Conservation (phyloP, 1,284 basidiomycete species). For the Puccinia hordei region DNA sequence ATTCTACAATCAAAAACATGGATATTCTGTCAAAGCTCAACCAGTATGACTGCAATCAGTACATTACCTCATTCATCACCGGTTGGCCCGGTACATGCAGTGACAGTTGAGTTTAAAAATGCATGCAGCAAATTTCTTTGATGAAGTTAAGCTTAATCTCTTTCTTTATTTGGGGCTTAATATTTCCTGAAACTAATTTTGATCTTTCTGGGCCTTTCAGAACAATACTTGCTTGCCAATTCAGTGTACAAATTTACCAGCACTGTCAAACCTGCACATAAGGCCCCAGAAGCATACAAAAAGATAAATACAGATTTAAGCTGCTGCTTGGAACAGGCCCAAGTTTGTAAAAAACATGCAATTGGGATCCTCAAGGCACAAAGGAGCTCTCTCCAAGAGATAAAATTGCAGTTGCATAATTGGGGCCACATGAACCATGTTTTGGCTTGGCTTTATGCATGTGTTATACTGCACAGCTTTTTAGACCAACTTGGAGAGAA, state of each 20-base stretch:
- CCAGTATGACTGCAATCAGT: no score
- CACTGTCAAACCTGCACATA: slow-evolving; percentile 16
- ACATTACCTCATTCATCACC: no score
- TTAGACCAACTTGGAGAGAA: neutral
- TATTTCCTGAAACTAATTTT: no score
- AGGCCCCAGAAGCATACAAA: neutral
- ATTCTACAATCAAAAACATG: no score
- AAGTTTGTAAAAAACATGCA: neutral
- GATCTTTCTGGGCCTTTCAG: neutral
- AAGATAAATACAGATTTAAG: slow-evolving; percentile 1
- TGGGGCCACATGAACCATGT: neutral
- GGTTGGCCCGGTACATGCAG: no score
- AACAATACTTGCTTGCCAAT: slow-evolving; percentile 5
- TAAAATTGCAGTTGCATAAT: neutral
- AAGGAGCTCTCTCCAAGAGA: neutral
- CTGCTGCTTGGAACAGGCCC: slow-evolving; percentile 12
- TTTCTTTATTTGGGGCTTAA: neutral
- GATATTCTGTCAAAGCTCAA: no score
- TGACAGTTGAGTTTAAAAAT: neutral
- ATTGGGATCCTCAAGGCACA: neutral
- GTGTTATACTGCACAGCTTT: neutral
- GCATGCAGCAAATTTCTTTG: slow-evolving; percentile 7
- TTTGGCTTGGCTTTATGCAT: neutral
- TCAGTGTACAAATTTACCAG: neutral
- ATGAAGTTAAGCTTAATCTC: neutral